Evolutionary conservation across 768 basidiomycete genomes (phyloP).

Genomic region (Phanerochaete carnosa): DNA sequence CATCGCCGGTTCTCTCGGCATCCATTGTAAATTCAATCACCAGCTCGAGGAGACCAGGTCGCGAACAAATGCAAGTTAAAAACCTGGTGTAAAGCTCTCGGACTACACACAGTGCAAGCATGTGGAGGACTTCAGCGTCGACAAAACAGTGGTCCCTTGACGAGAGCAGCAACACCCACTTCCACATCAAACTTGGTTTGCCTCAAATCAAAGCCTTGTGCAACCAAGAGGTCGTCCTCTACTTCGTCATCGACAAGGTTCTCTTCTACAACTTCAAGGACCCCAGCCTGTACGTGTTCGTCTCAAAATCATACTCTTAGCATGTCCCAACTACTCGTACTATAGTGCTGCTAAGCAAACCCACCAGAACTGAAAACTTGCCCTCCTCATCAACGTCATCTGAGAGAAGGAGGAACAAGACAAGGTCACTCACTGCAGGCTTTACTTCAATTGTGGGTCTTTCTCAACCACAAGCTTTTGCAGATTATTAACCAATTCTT

Average conservation of each 20-base stretch:
- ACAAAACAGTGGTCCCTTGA: slow-evolving; percentile 55
- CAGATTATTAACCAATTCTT: not conserved
- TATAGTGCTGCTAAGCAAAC: slow-evolving; percentile 8
- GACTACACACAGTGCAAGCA: slow-evolving; percentile 38
- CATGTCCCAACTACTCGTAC: not conserved
- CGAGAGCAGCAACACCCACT: slow-evolving; percentile 55
- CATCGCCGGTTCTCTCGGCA: slow-evolving; percentile 91
- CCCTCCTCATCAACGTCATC: slow-evolving; percentile 21
- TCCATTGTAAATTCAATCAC: slow-evolving; percentile 91
- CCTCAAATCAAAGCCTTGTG: slow-evolving; percentile 71
- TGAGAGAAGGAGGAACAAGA: slow-evolving; percentile 17
- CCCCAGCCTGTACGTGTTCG: slow-evolving; percentile 88
- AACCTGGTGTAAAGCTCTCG: slow-evolving; percentile 23
- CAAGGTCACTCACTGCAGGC: slow-evolving; percentile 17
- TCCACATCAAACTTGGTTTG: slow-evolving; percentile 69
- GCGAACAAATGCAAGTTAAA: slow-evolving; percentile 69
- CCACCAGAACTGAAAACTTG: slow-evolving; percentile 19
- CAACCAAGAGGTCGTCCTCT: slow-evolving; percentile 80
- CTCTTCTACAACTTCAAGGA: slow-evolving; percentile 85
- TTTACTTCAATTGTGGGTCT: slow-evolving; percentile 23
- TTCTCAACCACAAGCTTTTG: no score
- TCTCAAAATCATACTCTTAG: slow-evolving; percentile 44
- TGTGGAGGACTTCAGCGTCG: slow-evolving; percentile 79
- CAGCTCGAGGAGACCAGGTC: slow-evolving; percentile 65
- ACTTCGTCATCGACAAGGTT: slow-evolving; percentile 92